These are phyloP conservation scores for Zelonia costaricensis DNA, from an alignment of 208 protist species.

Conservation along the genomic window DNA sequence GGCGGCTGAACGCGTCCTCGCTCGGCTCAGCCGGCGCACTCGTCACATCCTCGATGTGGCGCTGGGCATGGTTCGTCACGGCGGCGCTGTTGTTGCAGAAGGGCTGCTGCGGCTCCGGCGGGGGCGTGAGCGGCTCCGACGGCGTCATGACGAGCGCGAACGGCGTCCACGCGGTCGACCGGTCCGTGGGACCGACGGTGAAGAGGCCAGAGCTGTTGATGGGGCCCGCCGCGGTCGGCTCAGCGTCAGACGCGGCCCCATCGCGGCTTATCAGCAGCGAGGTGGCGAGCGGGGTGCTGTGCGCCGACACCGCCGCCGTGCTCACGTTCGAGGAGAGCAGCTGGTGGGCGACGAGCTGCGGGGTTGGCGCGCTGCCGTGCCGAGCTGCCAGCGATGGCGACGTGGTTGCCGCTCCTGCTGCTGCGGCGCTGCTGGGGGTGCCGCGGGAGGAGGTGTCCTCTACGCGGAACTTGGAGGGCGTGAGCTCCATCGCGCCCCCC, in stretches of 20 bases:
- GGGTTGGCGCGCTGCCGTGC: neutral
- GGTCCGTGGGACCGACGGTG: slow-evolving; percentile 6
- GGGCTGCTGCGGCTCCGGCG: slow-evolving; percentile 2
- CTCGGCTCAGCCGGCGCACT: too few species aligned
- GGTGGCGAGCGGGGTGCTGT: slow-evolving; percentile 25
- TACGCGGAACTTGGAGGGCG: slow-evolving; percentile 23
- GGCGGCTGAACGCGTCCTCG: slow-evolving; percentile 5
- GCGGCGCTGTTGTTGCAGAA: neutral
- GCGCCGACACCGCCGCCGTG: slow-evolving; percentile 18
- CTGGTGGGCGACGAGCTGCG: slow-evolving; percentile 14
- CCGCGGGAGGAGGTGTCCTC: slow-evolving; percentile 31
- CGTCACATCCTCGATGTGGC: neutral
- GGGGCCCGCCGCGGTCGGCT: neutral
- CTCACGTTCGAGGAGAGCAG: slow-evolving; percentile 32
- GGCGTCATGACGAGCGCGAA: slow-evolving; percentile 17
- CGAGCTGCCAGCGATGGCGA: too few species aligned
- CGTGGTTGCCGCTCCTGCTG: too few species aligned
- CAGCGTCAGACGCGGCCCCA: slow-evolving; percentile 3
- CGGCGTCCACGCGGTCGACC: slow-evolving; percentile 20
- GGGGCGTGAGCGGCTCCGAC: slow-evolving; percentile 13
- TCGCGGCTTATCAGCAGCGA: slow-evolving; percentile 26
- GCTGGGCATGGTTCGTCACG: neutral
- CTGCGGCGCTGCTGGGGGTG: too few species aligned
- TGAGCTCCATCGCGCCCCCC: slow-evolving; percentile 1
- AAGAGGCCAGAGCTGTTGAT: neutral